Conservation (phyloP, 129 eudicot genomes). For the Kitagawia praeruptora region DNA sequence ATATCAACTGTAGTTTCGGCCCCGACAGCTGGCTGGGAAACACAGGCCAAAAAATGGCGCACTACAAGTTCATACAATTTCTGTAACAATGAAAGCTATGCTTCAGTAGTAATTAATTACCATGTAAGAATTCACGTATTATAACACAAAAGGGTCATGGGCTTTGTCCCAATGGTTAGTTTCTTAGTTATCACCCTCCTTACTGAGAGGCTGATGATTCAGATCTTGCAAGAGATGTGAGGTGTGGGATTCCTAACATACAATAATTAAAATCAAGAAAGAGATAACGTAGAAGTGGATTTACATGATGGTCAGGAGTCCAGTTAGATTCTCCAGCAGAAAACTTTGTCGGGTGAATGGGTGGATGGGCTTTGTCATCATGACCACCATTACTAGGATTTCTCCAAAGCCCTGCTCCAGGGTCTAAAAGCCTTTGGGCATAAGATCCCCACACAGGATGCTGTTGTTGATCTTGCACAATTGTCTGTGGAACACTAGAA, state of each 20-base stretch:
- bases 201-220: neutral
- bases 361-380: conserved; percentile 99
- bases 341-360: conserved; percentile 95
- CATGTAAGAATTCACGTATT: neutral
- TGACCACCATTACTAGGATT: conserved; percentile 83
- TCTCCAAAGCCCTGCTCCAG: conserved; percentile 85
- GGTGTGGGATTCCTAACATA: neutral
- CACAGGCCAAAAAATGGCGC: conserved; percentile 96
- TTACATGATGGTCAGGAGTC: conserved; percentile 87
- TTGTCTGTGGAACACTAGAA: conserved; percentile 41
- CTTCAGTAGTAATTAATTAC: neutral
- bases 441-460: conserved; percentile 87
- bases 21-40: conserved; percentile 90
- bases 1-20: conserved; percentile 91
- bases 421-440: conserved; percentile 73
- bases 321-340: conserved; percentile 86
- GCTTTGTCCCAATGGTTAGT: neutral
- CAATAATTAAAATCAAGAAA: neutral
- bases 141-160: neutral
- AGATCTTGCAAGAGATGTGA: neutral
- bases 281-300: conserved; percentile 13
- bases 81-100: conserved; percentile 31
- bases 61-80: conserved; percentile 88
- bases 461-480: conserved; percentile 83
- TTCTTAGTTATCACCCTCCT: neutral